phyloP scores from a whole-genome alignment of 202 grass and related monocot species.

The Musa balbisiana region DNA sequence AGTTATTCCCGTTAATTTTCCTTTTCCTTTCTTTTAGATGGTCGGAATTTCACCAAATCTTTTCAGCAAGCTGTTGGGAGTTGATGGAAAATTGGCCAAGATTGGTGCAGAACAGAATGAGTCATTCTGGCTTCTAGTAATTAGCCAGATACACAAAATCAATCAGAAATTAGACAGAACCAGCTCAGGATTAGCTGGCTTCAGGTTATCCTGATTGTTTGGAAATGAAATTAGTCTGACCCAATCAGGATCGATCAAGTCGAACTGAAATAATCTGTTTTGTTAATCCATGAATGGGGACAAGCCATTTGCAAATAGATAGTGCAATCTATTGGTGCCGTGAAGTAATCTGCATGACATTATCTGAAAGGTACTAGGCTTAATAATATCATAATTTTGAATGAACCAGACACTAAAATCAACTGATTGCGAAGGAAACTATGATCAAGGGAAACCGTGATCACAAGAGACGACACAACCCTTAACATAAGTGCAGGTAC shows the following conservation, averaged over 20 bases:
- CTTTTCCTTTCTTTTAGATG: too few species aligned
- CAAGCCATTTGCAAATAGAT: too few species aligned
- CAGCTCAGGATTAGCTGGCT: background rate
- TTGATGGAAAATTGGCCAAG: background rate
- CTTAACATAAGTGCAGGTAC: slow-evolving; percentile 93
- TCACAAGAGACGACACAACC: slow-evolving; percentile 26
- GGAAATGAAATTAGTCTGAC: background rate
- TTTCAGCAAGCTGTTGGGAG: background rate
- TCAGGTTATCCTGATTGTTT: background rate
- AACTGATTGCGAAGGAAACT: background rate
- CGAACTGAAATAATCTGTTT: background rate
- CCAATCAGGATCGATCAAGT: background rate
- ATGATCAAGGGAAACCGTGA: background rate
- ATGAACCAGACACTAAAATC: background rate
- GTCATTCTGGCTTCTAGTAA: background rate
- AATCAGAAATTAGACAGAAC: background rate
- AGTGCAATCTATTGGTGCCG: too few species aligned
- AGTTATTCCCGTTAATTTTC: too few species aligned
- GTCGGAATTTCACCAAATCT: too few species aligned
- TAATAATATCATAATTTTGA: background rate
- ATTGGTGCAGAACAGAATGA: background rate
- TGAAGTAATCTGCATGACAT: too few species aligned
- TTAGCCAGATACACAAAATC: background rate
- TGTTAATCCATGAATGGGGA: too few species aligned
- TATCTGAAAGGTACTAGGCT: too few species aligned